These are phyloP conservation scores for Aspergillus oerlinghausenensis DNA, from an alignment of 2,329 filamentous ascomycete genomes.

Conservation along the genomic window DNA sequence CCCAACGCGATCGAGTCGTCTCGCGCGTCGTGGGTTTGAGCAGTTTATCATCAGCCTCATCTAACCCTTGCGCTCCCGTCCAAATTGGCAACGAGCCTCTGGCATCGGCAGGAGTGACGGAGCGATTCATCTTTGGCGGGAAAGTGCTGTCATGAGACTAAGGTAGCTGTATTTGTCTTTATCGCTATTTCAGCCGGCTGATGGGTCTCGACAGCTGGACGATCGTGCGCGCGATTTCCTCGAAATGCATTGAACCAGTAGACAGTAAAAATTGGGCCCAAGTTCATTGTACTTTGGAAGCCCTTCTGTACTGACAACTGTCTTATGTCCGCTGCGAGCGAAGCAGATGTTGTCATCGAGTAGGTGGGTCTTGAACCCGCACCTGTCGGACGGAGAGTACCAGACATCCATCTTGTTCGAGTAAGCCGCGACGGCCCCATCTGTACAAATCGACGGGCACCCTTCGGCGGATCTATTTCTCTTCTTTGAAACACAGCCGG, in stretches of 20 bases:
- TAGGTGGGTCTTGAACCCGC: not conserved
- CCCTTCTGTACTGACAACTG: not conserved
- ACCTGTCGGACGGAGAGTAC: not conserved
- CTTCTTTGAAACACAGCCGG: not conserved
- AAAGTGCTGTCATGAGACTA: conserved; percentile 28
- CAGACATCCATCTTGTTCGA: not conserved
- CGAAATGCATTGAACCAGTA: not conserved
- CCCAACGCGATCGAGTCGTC: conserved; percentile 29
- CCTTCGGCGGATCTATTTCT: not conserved
- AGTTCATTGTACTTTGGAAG: not conserved
- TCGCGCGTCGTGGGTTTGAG: conserved; percentile 28
- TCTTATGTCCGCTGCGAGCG: not conserved
- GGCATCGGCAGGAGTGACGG: conserved; percentile 27
- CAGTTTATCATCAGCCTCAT: conserved; percentile 27
- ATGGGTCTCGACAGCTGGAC: conserved; percentile 15
- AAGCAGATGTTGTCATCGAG: not conserved
- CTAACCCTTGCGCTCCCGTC: conserved; percentile 26
- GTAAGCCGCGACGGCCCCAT: not conserved
- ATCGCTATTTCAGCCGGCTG: conserved; percentile 9
- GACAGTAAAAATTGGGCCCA: not conserved
- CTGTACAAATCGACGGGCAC: not conserved
- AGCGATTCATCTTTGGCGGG: conserved; percentile 30
- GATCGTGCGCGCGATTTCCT: conserved; percentile 16
- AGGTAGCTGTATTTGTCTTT: conserved; percentile 24
- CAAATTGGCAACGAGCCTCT: conserved; percentile 29